phyloP scores from a whole-genome alignment of 331 rosid species.

The Arachis monticola region DNA sequence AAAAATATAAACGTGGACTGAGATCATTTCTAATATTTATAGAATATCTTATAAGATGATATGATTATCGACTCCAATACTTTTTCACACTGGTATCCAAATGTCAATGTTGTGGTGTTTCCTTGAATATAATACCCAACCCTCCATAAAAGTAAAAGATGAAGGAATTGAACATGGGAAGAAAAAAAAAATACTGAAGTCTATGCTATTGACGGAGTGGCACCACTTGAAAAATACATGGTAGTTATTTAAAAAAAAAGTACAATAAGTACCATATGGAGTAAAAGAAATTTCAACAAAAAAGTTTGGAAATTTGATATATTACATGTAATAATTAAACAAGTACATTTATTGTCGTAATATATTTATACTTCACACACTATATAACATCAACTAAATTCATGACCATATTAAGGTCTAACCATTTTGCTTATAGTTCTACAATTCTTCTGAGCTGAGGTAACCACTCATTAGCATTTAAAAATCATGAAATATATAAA shows the following conservation, averaged over 20 bases:
- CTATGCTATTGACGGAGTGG: neutral
- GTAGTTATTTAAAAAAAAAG: slow-evolving; percentile 2
- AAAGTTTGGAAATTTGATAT: neutral
- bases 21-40: too few species aligned
- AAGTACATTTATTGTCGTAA: neutral
- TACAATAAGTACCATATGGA: slow-evolving; percentile 17
- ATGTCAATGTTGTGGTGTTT: neutral
- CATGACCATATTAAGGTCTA: neutral
- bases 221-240: neutral
- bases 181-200: neutral
- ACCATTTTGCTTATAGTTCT: neutral
- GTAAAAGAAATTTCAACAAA: neutral
- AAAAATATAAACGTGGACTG: too few species aligned
- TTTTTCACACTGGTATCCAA: neutral
- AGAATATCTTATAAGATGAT: too few species aligned
- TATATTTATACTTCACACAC: neutral
- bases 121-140: neutral
- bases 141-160: too few species aligned
- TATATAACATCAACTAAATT: neutral
- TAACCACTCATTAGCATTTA: neutral
- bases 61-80: neutral
- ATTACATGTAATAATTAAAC: neutral
- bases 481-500: too few species aligned
- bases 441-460: neutral
- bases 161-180: neutral